Conservation (phyloP, 192 early-diverging fungal genomes). For the Pilaira anomala region DNA sequence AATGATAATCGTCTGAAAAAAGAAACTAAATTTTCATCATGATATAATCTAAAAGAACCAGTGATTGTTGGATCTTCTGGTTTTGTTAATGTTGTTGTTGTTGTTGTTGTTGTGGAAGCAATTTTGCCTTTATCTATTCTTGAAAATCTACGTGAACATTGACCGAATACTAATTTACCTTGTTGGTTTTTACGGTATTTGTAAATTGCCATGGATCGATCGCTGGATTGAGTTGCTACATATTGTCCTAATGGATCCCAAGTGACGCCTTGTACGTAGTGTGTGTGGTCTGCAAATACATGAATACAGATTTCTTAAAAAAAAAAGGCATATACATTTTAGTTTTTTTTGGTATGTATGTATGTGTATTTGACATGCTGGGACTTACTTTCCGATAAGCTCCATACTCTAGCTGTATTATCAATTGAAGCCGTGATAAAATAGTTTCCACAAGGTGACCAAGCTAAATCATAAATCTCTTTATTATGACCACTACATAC, state of each 20-base stretch:
- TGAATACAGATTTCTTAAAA: constrained; percentile 65
- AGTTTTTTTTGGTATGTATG: background rate
- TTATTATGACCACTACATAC: constrained; percentile 60
- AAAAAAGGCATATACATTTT: background rate
- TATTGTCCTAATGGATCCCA: constrained; percentile 92
- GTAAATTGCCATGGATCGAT: constrained; percentile 55
- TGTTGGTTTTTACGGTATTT: constrained; percentile 7
- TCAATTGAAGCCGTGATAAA: constrained; percentile 87
- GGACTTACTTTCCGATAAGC: constrained; percentile 66
- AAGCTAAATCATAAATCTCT: background rate
- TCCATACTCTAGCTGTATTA: constrained; percentile 84
- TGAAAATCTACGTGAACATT: constrained; percentile 16
- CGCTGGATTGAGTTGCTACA: constrained; percentile 90
- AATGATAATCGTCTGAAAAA: constrained; percentile 88
- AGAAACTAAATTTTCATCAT: constrained; percentile 85
- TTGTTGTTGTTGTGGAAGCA: background rate
- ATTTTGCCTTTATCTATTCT: constrained; percentile 17
- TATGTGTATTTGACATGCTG: too few relatives aligned
- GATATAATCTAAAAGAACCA: constrained; percentile 56
- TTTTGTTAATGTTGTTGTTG: background rate
- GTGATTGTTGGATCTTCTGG: background rate
- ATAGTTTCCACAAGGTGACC: constrained; percentile 53
- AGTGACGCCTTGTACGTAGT: constrained; percentile 95
- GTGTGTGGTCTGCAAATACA: constrained; percentile 76
- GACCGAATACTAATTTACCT: constrained; percentile 17